phyloP scores from a whole-genome alignment of 352 stramenopile genomes.

The Globisporangium splendens region DNA sequence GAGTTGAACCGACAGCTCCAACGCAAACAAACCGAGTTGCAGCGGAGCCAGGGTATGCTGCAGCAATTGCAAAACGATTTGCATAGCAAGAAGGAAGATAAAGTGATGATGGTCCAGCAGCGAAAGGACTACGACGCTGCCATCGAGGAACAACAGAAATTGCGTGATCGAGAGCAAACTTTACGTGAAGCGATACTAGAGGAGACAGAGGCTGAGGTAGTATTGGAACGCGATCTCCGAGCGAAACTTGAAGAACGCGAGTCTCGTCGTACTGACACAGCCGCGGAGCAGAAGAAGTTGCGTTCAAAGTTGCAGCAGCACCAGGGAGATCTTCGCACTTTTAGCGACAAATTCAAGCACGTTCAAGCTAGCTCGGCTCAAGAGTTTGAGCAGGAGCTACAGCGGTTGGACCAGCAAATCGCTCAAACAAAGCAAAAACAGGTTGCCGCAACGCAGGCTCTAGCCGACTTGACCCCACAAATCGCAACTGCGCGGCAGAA shows the following conservation, averaged over 20 bases:
- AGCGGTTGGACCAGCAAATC: conserved; percentile 36
- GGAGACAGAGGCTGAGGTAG: conserved; percentile 33
- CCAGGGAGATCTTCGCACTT: conserved; percentile 37
- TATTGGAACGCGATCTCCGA: conserved; percentile 38
- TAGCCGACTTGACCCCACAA: conserved; percentile 47
- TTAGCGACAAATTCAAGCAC: conserved; percentile 39
- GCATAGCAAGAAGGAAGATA: conserved; percentile 53
- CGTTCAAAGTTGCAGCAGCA: conserved; percentile 35
- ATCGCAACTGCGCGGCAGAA: conserved; percentile 35
- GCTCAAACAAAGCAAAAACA: conserved; percentile 43
- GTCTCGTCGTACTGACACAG: conserved; percentile 21
- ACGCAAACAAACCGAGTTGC: conserved; percentile 47
- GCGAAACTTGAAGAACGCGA: conserved; percentile 43
- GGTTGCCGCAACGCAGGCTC: conserved; percentile 23
- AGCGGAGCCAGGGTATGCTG: conserved; percentile 40
- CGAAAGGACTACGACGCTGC: conserved; percentile 53
- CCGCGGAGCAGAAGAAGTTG: conserved; percentile 25
- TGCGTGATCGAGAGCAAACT: conserved; percentile 54
- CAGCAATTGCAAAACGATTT: conserved; percentile 66
- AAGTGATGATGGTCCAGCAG: conserved; percentile 42
- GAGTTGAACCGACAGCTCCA: conserved; percentile 50
- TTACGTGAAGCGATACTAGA: conserved; percentile 43
- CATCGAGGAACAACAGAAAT: conserved; percentile 39
- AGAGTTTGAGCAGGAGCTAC: conserved; percentile 40
- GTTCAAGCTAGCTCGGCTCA: conserved; percentile 34